Conservation (phyloP, 768 basidiomycete genomes). For the Phallus indusiatus region DNA sequence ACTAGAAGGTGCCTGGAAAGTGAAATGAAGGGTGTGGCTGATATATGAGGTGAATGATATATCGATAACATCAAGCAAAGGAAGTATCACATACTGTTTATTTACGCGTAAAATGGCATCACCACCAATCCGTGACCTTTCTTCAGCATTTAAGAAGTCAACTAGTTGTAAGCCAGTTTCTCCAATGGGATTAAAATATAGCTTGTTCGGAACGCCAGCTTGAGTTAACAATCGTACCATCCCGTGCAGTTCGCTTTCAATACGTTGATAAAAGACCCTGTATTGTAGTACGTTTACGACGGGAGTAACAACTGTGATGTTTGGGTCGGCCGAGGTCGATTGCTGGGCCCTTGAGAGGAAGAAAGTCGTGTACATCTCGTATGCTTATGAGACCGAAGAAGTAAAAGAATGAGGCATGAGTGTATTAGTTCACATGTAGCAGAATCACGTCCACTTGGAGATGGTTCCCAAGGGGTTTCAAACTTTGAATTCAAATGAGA, state of each 20-base stretch:
- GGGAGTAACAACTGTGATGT: constrained; percentile 52
- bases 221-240: constrained; percentile 37
- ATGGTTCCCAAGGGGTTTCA: constrained; percentile 15
- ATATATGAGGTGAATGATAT: not conserved
- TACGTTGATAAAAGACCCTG: constrained; percentile 56
- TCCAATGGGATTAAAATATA: constrained; percentile 56
- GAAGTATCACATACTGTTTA: constrained; percentile 36
- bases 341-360: constrained; percentile 7
- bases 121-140: constrained; percentile 46
- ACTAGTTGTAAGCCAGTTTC: constrained; percentile 57
- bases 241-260: constrained; percentile 48
- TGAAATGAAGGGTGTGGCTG: constrained; percentile 69
- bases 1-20: constrained; percentile 65
- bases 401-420: constrained; percentile 49
- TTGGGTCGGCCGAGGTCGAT: constrained; percentile 18
- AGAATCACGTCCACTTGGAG: constrained; percentile 12
- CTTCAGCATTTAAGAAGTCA: constrained; percentile 33
- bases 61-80: not conserved
- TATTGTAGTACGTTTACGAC: constrained; percentile 77
- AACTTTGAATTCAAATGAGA: constrained; percentile 15
- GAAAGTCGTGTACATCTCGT: constrained; percentile 34
- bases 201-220: constrained; percentile 45
- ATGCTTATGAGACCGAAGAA: constrained; percentile 49
- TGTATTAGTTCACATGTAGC: constrained; percentile 61
- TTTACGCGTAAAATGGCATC: constrained; percentile 66